phyloP scores from a whole-genome alignment of 768 basidiomycete species.

The Agrocybe chaxingu region DNA sequence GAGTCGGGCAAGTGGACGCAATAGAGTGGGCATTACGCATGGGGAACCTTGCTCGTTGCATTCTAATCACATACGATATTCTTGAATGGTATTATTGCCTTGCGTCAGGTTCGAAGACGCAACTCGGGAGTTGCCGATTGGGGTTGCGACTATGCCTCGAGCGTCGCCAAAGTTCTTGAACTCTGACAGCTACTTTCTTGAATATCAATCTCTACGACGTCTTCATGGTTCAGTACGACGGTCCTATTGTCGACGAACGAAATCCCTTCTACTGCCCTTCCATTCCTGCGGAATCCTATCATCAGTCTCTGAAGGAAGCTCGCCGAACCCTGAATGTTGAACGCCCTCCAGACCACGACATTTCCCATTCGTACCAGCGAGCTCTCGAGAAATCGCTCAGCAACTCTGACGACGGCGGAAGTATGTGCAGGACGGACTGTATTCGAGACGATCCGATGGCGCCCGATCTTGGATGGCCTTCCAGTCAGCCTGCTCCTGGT shows the following conservation, averaged over 20 bases:
- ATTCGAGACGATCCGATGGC: conserved; percentile 10
- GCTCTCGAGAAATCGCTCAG: conserved; percentile 25
- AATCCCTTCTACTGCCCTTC: conserved; percentile 61
- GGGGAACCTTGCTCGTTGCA: no score
- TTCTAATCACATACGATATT: no score
- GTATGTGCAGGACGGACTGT: conserved; percentile 9
- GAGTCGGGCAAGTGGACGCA: no score
- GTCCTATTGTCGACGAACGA: conserved; percentile 44
- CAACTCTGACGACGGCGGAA: conserved; percentile 16
- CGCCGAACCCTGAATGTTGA: conserved; percentile 18
- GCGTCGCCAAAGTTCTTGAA: no score
- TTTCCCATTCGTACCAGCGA: conserved; percentile 30
- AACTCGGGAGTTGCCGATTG: no score
- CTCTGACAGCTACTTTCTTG: no score
- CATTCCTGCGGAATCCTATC: conserved; percentile 42
- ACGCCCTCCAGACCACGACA: conserved; percentile 9
- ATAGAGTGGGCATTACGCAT: no score
- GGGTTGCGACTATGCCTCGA: no score
- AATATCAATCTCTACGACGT: no score
- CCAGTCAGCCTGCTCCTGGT: conserved; percentile 1
- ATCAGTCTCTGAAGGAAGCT: conserved; percentile 36
- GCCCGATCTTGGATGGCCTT: conserved; percentile 9
- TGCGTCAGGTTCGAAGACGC: no score
- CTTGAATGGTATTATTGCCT: no score
- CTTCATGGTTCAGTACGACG: no score